Percentiles rank a stretch among this genome's conserved stretches.
Conservation (phyloP, 768 basidiomycete genomes). For the Postia placenta region DNA sequence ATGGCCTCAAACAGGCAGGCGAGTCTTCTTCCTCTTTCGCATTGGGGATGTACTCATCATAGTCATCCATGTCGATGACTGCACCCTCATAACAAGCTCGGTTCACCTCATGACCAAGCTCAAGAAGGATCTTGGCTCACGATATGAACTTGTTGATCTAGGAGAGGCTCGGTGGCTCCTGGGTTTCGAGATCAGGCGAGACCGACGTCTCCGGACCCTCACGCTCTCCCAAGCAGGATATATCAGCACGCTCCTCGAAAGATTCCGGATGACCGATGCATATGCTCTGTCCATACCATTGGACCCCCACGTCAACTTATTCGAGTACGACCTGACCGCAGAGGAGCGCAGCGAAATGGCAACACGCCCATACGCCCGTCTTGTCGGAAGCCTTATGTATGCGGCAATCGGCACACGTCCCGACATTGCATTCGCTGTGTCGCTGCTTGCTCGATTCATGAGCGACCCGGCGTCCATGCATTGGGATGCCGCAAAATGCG, state of each 20-base stretch:
- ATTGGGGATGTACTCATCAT: background rate
- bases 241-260: slow-evolving; percentile 8
- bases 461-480: slow-evolving; percentile 17
- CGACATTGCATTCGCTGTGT: slow-evolving; percentile 27
- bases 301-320: slow-evolving; percentile 8
- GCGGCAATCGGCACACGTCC: too few species aligned
- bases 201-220: slow-evolving; percentile 20
- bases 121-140: background rate
- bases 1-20: slow-evolving; percentile 29
- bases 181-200: slow-evolving; percentile 25
- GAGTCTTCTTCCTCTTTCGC: slow-evolving; percentile 11
- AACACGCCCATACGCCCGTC: too few species aligned
- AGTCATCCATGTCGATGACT: slow-evolving; percentile 15
- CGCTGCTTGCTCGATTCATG: slow-evolving; percentile 13
- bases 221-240: slow-evolving; percentile 23
- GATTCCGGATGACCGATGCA: slow-evolving; percentile 10
- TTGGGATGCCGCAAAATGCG: slow-evolving; percentile 21
- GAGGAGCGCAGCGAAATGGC: too few species aligned
- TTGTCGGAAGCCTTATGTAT: too few species aligned
- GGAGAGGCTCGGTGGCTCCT: too few species aligned
- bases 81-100: background rate
- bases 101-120: background rate
- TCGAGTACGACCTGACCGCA: too few species aligned
- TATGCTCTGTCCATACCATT: too few species aligned
- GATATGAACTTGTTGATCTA: too few species aligned